Conservation (phyloP, 805 yeast species). For the Candida hispaniensis region DNA sequence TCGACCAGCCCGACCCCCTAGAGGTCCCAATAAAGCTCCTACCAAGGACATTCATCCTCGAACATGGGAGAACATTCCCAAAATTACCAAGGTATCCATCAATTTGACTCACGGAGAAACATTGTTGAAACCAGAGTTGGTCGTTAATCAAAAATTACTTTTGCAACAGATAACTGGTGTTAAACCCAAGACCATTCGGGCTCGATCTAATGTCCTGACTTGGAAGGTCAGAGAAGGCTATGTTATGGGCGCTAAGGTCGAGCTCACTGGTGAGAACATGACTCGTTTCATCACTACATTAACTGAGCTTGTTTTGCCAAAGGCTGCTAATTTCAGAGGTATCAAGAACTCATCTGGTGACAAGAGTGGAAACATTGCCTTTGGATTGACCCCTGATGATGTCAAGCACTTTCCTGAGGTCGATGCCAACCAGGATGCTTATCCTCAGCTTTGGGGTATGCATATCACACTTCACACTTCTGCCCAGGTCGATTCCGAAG, state of each 20-base stretch:
- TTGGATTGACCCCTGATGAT: conserved; percentile 72
- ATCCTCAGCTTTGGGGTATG: conserved; percentile 80
- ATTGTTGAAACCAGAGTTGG: conserved; percentile 56
- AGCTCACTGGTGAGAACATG: conserved; percentile 69
- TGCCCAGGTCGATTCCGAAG: conserved; percentile 84
- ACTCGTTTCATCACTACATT: conserved; percentile 75
- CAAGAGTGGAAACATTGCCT: conserved; percentile 69
- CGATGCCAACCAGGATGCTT: conserved; percentile 78
- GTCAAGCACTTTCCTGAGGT: conserved; percentile 85
- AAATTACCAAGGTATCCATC: conserved; percentile 52
- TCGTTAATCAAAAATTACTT: conserved; percentile 66
- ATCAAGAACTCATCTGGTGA: conserved; percentile 72
- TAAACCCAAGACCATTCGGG: conserved; percentile 62
- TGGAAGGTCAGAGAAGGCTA: conserved; percentile 84
- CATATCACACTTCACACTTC: conserved; percentile 75
- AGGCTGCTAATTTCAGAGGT: conserved; percentile 80
- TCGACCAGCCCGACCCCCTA: conserved; percentile 67
- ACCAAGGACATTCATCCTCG: conserved; percentile 65
- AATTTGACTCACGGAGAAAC: conserved; percentile 61
- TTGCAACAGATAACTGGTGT: conserved; percentile 90
- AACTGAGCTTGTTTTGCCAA: conserved; percentile 86
- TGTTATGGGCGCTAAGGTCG: conserved; percentile 83
- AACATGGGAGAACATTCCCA: conserved; percentile 61
- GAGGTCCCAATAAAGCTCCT: conserved; percentile 54
- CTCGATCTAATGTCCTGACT: conserved; percentile 67